Conservation (phyloP, 768 basidiomycete genomes). For the Polyporus arcularius region DNA sequence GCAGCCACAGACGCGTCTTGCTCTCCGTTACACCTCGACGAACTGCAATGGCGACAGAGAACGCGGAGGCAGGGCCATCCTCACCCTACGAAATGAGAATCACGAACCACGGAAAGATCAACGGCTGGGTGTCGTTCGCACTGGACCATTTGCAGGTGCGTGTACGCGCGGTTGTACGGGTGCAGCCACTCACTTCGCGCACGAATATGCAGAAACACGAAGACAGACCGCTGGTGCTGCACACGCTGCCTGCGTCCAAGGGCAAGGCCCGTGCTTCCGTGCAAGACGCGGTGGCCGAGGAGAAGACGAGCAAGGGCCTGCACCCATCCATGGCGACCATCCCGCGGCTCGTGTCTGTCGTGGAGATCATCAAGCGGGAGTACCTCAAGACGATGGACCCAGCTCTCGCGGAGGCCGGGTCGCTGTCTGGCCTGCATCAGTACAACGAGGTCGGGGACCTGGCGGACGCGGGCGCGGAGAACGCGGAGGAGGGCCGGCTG, state of each 20-base stretch:
- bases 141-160: constrained; percentile 39
- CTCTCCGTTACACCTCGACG: too few species aligned
- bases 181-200: not conserved
- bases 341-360: constrained; percentile 72
- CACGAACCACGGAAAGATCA: constrained; percentile 38
- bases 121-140: constrained; percentile 38
- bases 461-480: constrained; percentile 40
- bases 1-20: too few species aligned
- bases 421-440: constrained; percentile 61
- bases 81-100: constrained; percentile 37
- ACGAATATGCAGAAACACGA: constrained; percentile 43
- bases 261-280: not conserved
- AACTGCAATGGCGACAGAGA: not conserved
- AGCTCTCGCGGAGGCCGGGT: constrained; percentile 38
- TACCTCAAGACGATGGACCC: constrained; percentile 57
- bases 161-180: not conserved
- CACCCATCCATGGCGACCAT: constrained; percentile 42
- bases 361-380: constrained; percentile 85
- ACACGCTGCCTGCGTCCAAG: constrained; percentile 52
- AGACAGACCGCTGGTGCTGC: constrained; percentile 51
- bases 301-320: constrained; percentile 21
- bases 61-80: constrained; percentile 10
- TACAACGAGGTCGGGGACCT: constrained; percentile 72
- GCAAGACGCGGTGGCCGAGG: not conserved
- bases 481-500: constrained; percentile 37